These are phyloP conservation scores for Saprolegnia parasitica DNA, from an alignment of 352 stramenopile genomes.

Conservation along the genomic window DNA sequence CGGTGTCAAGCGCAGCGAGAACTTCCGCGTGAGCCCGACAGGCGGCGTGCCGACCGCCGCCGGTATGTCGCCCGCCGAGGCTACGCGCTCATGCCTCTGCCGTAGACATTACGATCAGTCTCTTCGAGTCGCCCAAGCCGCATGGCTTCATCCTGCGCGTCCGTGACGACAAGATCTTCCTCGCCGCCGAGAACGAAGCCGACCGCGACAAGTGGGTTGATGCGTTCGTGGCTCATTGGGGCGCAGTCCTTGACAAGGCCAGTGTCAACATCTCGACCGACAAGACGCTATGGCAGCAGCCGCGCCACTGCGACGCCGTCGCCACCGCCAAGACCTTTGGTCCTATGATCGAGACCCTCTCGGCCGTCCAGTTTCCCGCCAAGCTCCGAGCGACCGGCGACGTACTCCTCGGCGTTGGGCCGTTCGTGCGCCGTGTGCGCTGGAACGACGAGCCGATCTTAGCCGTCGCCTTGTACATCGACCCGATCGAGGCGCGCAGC, in stretches of 20 bases:
- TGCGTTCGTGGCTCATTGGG: conserved; percentile 41
- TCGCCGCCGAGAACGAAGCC: conserved; percentile 62
- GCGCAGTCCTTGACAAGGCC: conserved; percentile 16
- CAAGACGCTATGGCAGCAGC: neutral
- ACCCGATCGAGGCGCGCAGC: conserved; percentile 49
- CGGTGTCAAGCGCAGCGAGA: conserved; percentile 12
- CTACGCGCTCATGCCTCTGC: neutral
- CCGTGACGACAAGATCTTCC: conserved; percentile 72
- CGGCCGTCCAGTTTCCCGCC: conserved; percentile 68
- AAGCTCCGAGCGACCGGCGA: conserved; percentile 63
- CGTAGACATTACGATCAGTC: conserved; percentile 53
- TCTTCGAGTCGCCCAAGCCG: conserved; percentile 64
- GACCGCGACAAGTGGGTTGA: conserved; percentile 76
- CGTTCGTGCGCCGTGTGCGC: conserved; percentile 68
- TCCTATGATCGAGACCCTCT: conserved; percentile 49
- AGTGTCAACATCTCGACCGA: conserved; percentile 24
- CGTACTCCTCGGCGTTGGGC: conserved; percentile 63
- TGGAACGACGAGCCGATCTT: conserved; percentile 82
- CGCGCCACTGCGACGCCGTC: neutral
- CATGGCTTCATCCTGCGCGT: conserved; percentile 72
- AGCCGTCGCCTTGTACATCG: conserved; percentile 72
- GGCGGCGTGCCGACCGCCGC: neutral
- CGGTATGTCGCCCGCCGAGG: neutral
- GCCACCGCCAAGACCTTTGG: neutral
- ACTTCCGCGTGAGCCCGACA: neutral